Evolutionary conservation across 2,329 filamentous ascomycete species (phyloP).

Genomic region (Rhytidhysteron rufulum): DNA sequence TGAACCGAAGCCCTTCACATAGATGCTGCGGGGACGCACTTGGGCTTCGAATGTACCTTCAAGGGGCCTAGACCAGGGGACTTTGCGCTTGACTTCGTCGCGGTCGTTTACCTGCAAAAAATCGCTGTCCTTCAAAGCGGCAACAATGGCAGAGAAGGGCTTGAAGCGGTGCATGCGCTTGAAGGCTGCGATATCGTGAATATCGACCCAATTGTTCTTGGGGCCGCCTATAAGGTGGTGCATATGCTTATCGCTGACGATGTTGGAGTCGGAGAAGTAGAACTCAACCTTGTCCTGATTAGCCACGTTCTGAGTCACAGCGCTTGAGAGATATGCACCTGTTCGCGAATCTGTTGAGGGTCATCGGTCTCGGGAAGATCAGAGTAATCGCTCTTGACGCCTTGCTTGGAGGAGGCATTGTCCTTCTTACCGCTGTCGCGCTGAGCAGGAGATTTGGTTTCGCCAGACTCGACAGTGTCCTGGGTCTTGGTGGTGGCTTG

Average conservation of each 20-base stretch:
- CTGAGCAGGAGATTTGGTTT: background rate
- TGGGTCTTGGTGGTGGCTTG: background rate
- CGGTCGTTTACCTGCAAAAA: slow-evolving; percentile 69
- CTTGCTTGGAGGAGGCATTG: background rate
- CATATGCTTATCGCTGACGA: slow-evolving; percentile 84
- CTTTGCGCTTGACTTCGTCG: slow-evolving; percentile 63
- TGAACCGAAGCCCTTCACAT: slow-evolving; percentile 89
- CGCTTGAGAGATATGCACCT: slow-evolving; percentile 53
- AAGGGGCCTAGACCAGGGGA: slow-evolving; percentile 49
- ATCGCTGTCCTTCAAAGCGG: slow-evolving; percentile 74
- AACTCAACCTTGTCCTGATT: slow-evolving; percentile 71
- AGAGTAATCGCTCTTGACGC: slow-evolving; percentile 26
- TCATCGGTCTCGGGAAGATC: slow-evolving; percentile 69
- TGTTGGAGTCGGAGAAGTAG: slow-evolving; percentile 90
- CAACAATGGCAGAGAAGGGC: slow-evolving; percentile 77
- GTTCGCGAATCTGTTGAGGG: slow-evolving; percentile 75
- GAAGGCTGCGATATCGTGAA: slow-evolving; percentile 78
- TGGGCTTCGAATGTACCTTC: slow-evolving; percentile 53
- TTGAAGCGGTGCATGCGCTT: slow-evolving; percentile 96
- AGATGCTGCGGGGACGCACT: slow-evolving; percentile 71
- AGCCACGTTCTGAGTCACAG: slow-evolving; percentile 7
- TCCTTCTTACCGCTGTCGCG: too few relatives aligned
- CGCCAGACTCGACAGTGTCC: background rate
- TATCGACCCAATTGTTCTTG: slow-evolving; percentile 74
- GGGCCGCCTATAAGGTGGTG: slow-evolving; percentile 72